Evolutionary conservation across 176 grass and related monocot species (phyloP), one percentile per base, ranked within the genome.

Genomic region (Canna indica): DNA sequence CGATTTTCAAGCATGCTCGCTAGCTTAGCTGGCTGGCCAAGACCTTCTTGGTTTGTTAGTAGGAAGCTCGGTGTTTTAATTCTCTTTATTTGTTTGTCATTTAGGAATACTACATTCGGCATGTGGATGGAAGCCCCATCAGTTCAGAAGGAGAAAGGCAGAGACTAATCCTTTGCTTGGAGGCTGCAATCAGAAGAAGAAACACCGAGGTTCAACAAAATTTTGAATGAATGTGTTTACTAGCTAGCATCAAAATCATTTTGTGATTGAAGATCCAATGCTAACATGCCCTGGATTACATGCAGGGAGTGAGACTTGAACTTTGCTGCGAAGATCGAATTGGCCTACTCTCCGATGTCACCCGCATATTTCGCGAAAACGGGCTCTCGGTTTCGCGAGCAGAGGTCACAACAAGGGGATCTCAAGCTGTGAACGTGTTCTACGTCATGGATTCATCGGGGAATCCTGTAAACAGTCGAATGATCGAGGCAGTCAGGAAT

Each of bases 81-180:
- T 24, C 36, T 7, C 64, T 24, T 34, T 18, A 31, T 14, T 47
- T 15, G 41, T 50, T 15, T 18, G 41, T 60, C 35, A 33, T 77
- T 64, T 58, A 77, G 75, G 75, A 77, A 31, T 77, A 77, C 28
- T 77, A 77, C 35, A 77, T 77, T 46, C 38, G 75, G 29, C 75
- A 77, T 28, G 29, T 59, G 0, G 75, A 77, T 59, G 75, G 75
- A 69, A 69, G 24, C 36, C 64, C 75, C 9, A 69, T 77, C 22
- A 69, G 64, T 52, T 77, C 75, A 5, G 75, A 69, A 69, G 75
- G 50, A 11, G 75, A 77, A 22, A 68, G 75, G 65, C 75, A 69
- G 16, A 68, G 75, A 38, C 27, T 77, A 69, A 58, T 77, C 22
- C 65, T 77, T 18, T 77, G 75, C 64, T 67, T 77, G 64, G 75